phyloP scores from a whole-genome alignment of 768 basidiomycete genomes.

The Aureoboletus auriporus region DNA sequence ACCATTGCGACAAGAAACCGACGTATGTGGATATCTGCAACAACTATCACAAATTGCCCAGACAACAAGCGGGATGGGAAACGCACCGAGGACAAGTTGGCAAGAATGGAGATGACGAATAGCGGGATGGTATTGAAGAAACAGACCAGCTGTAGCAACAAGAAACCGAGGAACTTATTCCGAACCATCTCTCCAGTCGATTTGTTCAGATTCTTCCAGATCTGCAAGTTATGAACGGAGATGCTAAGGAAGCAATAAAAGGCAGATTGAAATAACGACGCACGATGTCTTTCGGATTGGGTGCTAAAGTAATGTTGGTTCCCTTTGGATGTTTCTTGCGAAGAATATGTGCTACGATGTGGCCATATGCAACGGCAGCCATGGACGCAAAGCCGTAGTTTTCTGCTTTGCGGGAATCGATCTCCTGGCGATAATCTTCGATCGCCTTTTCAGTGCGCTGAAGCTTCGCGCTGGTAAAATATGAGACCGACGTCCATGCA shows the following conservation, averaged over 20 bases:
- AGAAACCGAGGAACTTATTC: slow-evolving; percentile 72
- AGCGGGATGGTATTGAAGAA: slow-evolving; percentile 95
- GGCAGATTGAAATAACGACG: slow-evolving; percentile 18
- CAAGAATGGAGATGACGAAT: slow-evolving; percentile 83
- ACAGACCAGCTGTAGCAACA: slow-evolving; percentile 73
- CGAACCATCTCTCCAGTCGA: slow-evolving; percentile 61
- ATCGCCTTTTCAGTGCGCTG: slow-evolving; percentile 68
- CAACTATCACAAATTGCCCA: slow-evolving; percentile 1
- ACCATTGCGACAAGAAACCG: slow-evolving; percentile 73
- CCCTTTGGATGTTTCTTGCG: slow-evolving; percentile 69
- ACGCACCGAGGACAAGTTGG: slow-evolving; percentile 81
- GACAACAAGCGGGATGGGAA: neutral
- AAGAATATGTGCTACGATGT: slow-evolving; percentile 74
- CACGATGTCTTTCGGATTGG: slow-evolving; percentile 88
- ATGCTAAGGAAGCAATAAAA: neutral
- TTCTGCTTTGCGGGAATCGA: slow-evolving; percentile 74
- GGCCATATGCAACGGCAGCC: slow-evolving; percentile 85
- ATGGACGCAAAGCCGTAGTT: slow-evolving; percentile 91
- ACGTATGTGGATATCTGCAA: slow-evolving; percentile 51
- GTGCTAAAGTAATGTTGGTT: slow-evolving; percentile 67
- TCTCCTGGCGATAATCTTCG: slow-evolving; percentile 67
- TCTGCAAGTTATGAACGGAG: slow-evolving; percentile 35
- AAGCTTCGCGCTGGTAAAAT: slow-evolving; percentile 36
- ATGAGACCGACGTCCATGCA: slow-evolving; percentile 2
- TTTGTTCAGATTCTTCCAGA: slow-evolving; percentile 89